These are phyloP conservation scores for Torulaspora maleeae DNA, from an alignment of 805 yeast genomes.

Conservation along the genomic window DNA sequence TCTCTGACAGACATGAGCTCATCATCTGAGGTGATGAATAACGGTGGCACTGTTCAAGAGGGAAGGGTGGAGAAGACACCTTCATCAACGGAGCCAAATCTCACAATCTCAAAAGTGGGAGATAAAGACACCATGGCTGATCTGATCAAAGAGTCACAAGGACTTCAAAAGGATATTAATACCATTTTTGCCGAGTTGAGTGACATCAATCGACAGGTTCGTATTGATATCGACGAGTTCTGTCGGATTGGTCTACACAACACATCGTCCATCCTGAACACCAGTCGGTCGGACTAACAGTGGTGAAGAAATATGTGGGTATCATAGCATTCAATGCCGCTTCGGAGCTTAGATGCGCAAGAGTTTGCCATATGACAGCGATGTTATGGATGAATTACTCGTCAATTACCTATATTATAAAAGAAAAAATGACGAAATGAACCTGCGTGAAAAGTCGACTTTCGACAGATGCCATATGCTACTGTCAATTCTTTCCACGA, in stretches of 20 bases:
- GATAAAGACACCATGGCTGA: background rate
- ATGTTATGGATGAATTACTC: background rate
- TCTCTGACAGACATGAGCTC: no score
- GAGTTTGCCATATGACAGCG: background rate
- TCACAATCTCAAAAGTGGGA: background rate
- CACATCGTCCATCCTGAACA: slow-evolving; percentile 3
- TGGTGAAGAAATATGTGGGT: no score
- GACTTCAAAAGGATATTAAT: slow-evolving; percentile 28
- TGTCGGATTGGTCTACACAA: slow-evolving; percentile 22
- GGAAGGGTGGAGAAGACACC: background rate
- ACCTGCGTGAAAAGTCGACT: no score
- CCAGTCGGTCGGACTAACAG: slow-evolving; percentile 1
- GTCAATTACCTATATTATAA: background rate
- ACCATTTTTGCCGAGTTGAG: slow-evolving; percentile 18
- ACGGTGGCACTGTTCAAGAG: background rate
- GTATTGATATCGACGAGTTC: slow-evolving; percentile 31
- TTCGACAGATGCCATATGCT: no score
- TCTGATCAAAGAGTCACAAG: slow-evolving; percentile 11
- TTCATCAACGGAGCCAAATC: background rate
- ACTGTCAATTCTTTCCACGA: no score
- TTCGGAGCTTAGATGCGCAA: no score
- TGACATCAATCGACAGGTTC: slow-evolving; percentile 23
- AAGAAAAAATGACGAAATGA: background rate
- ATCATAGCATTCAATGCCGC: no score
- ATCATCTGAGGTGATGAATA: no score